phyloP scores from a whole-genome alignment of 176 grass and related monocot genomes.

The Cocos nucifera region DNA sequence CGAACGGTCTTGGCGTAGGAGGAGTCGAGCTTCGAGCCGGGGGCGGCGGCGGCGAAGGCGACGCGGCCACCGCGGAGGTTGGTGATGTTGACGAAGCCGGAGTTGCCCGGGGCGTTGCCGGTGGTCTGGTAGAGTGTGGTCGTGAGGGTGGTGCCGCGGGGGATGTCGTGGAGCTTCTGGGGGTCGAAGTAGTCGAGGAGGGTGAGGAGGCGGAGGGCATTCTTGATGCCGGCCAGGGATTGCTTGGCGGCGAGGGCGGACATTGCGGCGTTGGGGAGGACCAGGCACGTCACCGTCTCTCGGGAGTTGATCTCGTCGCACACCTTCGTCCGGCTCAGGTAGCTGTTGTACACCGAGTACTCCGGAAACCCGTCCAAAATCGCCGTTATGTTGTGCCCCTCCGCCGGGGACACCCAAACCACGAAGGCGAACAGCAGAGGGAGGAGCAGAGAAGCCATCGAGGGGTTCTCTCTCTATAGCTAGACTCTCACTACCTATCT shows the following conservation, averaged over 20 bases:
- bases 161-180: conserved; percentile 77
- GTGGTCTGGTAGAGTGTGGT: conserved; percentile 96
- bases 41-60: conserved; percentile 65
- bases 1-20: conserved; percentile 69
- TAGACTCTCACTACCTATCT: no score
- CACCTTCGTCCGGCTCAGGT: conserved; percentile 85
- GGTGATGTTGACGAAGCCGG: conserved; percentile 95
- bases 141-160: conserved; percentile 58
- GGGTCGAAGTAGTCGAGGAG: conserved; percentile 95
- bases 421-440: background rate
- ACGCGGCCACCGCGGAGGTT: conserved; percentile 81
- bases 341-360: conserved; percentile 83
- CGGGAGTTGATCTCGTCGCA: conserved; percentile 93
- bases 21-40: conserved; percentile 60
- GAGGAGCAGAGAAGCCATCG: conserved; percentile 3
- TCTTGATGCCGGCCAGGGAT: conserved; percentile 73
- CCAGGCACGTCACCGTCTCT: conserved; percentile 69
- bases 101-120: conserved; percentile 62
- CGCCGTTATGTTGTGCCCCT: conserved; percentile 81
- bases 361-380: conserved; percentile 64
- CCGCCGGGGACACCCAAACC: background rate
- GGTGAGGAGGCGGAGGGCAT: conserved; percentile 78
- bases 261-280: conserved; percentile 82
- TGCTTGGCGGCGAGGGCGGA: conserved; percentile 67
- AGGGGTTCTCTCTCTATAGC: no score